These are phyloP conservation scores for Isatis lusitanica DNA, from an alignment of 441 rosid species.

Conservation along the genomic window DNA sequence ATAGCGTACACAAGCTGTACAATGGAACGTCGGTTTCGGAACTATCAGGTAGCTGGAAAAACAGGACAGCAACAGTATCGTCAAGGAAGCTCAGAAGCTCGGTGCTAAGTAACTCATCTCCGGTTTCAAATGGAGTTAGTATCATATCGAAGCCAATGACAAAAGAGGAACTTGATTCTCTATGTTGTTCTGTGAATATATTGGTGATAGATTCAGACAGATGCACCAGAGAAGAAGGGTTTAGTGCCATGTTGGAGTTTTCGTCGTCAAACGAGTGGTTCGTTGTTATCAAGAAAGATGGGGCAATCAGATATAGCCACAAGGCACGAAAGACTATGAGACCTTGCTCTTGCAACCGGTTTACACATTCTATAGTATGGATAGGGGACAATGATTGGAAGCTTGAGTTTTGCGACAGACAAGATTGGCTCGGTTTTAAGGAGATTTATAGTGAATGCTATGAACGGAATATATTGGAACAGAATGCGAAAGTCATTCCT, in stretches of 20 bases:
- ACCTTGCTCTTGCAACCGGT: slow-evolving; percentile 59
- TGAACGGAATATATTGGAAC: slow-evolving; percentile 56
- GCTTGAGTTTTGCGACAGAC: slow-evolving; percentile 71
- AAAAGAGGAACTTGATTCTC: slow-evolving; percentile 39
- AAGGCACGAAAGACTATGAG: slow-evolving; percentile 62
- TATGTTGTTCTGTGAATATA: slow-evolving; percentile 63
- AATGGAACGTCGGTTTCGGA: slow-evolving; percentile 59
- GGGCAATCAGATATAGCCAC: slow-evolving; percentile 44
- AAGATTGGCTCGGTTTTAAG: slow-evolving; percentile 81
- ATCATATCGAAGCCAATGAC: slow-evolving; percentile 34
- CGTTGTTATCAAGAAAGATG: slow-evolving; percentile 63
- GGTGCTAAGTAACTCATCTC: slow-evolving; percentile 29
- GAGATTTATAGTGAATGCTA: slow-evolving; percentile 81
- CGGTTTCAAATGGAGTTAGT: slow-evolving; percentile 35
- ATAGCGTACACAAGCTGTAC: slow-evolving; percentile 45
- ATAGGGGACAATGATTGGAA: slow-evolving; percentile 74
- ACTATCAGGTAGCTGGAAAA: slow-evolving; percentile 53
- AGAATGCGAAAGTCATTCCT: slow-evolving; percentile 64
- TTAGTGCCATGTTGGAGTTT: slow-evolving; percentile 51
- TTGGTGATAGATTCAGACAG: slow-evolving; percentile 60
- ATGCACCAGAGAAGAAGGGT: slow-evolving; percentile 75
- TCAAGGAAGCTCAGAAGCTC: slow-evolving; percentile 54
- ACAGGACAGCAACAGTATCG: slow-evolving; percentile 48
- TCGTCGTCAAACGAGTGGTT: slow-evolving; percentile 69
- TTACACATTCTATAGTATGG: slow-evolving; percentile 75